Conservation (phyloP, 1,284 basidiomycete species). For the Ganoderma multipileum region DNA sequence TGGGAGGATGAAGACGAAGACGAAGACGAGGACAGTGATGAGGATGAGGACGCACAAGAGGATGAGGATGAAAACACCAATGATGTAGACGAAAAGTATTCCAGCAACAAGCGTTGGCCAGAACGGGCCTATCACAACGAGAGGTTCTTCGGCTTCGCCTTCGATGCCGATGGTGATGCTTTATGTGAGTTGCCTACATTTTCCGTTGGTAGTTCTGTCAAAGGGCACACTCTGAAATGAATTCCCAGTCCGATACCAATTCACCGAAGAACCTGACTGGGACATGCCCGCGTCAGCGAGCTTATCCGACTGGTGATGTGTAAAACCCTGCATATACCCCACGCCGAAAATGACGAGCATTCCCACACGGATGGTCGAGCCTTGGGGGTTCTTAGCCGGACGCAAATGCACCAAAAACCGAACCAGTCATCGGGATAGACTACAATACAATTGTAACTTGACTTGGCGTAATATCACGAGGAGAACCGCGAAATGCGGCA, state of each 20-base stretch:
- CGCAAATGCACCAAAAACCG: neutral
- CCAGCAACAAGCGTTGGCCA: neutral
- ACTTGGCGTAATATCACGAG: neutral
- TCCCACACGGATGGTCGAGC: neutral
- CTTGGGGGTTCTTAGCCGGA: neutral
- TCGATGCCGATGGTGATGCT: neutral
- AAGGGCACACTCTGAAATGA: neutral
- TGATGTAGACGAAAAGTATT: neutral
- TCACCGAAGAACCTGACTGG: neutral
- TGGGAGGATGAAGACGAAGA: neutral
- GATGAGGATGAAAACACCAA: neutral
- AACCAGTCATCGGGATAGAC: neutral
- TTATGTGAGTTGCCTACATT: neutral
- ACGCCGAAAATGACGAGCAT: neutral
- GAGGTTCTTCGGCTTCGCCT: neutral
- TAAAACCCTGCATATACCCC: neutral
- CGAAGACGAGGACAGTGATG: neutral
- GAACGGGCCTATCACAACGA: neutral
- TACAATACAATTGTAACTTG: constrained; percentile 1
- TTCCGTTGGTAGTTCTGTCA: neutral
- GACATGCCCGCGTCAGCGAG: neutral
- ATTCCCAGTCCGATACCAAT: neutral
- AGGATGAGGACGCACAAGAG: neutral
- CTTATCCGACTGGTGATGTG: neutral
- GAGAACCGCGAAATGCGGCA: neutral